These are phyloP conservation scores for Bipolaris gigantea DNA, from an alignment of 2,329 filamentous ascomycete species.

Conservation along the genomic window DNA sequence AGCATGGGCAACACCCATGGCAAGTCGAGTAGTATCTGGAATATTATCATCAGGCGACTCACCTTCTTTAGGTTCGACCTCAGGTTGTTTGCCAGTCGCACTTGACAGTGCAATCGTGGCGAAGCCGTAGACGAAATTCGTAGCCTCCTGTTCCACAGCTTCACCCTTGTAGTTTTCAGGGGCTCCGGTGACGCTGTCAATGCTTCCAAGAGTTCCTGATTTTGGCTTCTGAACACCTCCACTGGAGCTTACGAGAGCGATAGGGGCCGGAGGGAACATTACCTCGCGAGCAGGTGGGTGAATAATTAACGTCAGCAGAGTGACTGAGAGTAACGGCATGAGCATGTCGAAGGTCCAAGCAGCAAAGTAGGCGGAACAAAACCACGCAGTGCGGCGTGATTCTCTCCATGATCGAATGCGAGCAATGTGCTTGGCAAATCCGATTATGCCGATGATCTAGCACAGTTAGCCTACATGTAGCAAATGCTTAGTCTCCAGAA, in stretches of 20 bases:
- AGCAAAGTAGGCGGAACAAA: slow-evolving; percentile 62
- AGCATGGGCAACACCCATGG: slow-evolving; percentile 58
- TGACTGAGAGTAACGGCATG: slow-evolving; percentile 60
- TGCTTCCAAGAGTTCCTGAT: slow-evolving; percentile 73
- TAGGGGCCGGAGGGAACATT: slow-evolving; percentile 76
- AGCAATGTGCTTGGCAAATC: slow-evolving; percentile 71
- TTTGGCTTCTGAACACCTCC: slow-evolving; percentile 78
- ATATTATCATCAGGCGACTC: slow-evolving; percentile 53
- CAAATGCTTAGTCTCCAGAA: background rate
- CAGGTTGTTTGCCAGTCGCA: slow-evolving; percentile 75
- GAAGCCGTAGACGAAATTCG: slow-evolving; percentile 75
- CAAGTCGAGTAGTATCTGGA: slow-evolving; percentile 63
- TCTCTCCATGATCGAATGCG: slow-evolving; percentile 81
- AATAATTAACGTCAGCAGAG: slow-evolving; percentile 66
- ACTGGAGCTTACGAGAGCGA: slow-evolving; percentile 69
- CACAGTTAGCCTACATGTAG: slow-evolving; percentile 8
- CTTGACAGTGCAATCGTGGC: slow-evolving; percentile 72
- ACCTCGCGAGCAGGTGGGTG: slow-evolving; percentile 63
- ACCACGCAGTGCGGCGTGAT: slow-evolving; percentile 65
- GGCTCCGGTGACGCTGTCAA: slow-evolving; percentile 77
- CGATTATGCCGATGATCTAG: slow-evolving; percentile 63
- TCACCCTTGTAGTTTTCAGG: slow-evolving; percentile 83
- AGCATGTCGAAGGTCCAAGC: slow-evolving; percentile 77
- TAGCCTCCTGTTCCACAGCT: slow-evolving; percentile 80
- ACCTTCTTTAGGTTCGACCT: slow-evolving; percentile 58